phyloP scores from a whole-genome alignment of 2,329 filamentous ascomycete genomes.

The Gaeumannomyces tritici region DNA sequence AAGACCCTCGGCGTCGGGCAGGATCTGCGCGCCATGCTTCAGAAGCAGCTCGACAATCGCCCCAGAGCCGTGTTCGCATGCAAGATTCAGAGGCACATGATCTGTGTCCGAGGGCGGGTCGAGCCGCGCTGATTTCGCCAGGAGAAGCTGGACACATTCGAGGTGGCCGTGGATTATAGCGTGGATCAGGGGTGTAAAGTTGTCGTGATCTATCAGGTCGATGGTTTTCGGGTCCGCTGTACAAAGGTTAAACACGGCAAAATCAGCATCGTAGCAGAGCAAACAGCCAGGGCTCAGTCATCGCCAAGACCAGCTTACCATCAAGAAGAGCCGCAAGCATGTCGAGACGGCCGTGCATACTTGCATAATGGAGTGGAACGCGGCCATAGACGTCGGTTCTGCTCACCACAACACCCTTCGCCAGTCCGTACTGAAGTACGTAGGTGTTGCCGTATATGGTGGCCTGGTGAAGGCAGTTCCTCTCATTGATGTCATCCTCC shows the following conservation, averaged over 20 bases:
- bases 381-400: slow-evolving; percentile 88
- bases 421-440: slow-evolving; percentile 68
- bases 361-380: slow-evolving; percentile 90
- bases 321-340: slow-evolving; percentile 69
- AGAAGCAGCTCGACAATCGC: slow-evolving; percentile 79
- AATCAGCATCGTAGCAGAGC: neutral
- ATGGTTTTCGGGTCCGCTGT: slow-evolving; percentile 63
- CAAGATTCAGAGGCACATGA: slow-evolving; percentile 88
- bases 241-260: neutral
- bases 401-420: slow-evolving; percentile 64
- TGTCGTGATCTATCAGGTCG: slow-evolving; percentile 87
- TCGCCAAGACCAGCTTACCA: slow-evolving; percentile 30
- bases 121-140: slow-evolving; percentile 71
- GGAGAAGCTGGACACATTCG: slow-evolving; percentile 68
- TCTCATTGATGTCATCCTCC: slow-evolving; percentile 94
- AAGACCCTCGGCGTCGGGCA: slow-evolving; percentile 92
- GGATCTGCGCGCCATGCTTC: slow-evolving; percentile 66
- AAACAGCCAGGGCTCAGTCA: neutral
- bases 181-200: slow-evolving; percentile 93
- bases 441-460: slow-evolving; percentile 81
- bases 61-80: slow-evolving; percentile 85
- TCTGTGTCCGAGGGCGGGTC: slow-evolving; percentile 80
- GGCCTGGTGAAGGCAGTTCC: slow-evolving; percentile 94
- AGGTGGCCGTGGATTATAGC: slow-evolving; percentile 83
- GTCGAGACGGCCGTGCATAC: slow-evolving; percentile 81